Evolutionary conservation across 805 yeast genomes (phyloP), one percentile per base, ranked within the genome.

Genomic region (Nakazawaea sp.): DNA sequence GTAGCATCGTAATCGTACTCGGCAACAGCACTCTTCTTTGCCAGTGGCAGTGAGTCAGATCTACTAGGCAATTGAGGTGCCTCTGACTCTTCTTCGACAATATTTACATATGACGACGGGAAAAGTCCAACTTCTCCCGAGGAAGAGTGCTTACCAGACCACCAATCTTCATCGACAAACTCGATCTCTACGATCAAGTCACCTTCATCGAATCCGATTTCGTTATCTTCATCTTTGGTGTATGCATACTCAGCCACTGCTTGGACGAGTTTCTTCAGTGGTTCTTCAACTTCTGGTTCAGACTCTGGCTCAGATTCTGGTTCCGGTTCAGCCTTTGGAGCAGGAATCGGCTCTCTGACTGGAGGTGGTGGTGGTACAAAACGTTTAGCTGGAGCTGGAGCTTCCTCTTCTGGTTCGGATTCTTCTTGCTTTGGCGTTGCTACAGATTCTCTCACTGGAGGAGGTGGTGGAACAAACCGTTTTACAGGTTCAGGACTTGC

Each of bases 181-280:
- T 81, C 82, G 44, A 85, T 78, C 19, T 75, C 75, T n/a, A 68
- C 60, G 43, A 84, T 74, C 25, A 54, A 46, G 45, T 84, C 92
- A 36, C 84, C 88, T 47, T 79, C 89, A 15, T 46, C 62, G 33
- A 84, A 72, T 0, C 68, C 68, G 35, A 84, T 73, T 55, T 84
- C 94, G 48, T 83, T 81, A 38, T 80, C 89, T 49, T 82, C 94
- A 43, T 75, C 86, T 50, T 77, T 75, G 46, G 66, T 79, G 46
- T 81, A 82, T 43, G 82, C 92, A 56, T 87, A 92, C 52, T 79
- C 81, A 4, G 92, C 97, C 43, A 75, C 55, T 2, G 97, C 98
- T 24, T 67, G 57, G 9, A 48, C 44, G 16, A 45, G 38, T 18
- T 46, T 28, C 30, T 45, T 42, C 18, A 21, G 12, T 35, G 45